These are phyloP conservation scores for Lachancea meyersii DNA, from an alignment of 805 yeast species.

Conservation along the genomic window DNA sequence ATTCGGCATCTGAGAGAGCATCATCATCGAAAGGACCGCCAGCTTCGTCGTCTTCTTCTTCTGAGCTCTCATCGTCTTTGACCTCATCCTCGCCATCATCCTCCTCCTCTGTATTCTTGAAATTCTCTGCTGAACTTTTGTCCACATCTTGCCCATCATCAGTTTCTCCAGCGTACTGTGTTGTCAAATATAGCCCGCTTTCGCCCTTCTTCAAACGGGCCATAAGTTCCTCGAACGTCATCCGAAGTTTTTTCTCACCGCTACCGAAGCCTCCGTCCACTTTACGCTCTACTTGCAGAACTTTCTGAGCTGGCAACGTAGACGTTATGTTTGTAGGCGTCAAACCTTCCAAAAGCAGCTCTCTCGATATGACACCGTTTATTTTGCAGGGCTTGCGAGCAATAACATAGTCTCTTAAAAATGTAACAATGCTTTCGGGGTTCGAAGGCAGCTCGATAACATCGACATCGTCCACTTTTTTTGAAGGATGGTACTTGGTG, in stretches of 20 bases:
- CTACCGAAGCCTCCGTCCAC: slow-evolving; percentile 61
- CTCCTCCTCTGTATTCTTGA: too few species aligned
- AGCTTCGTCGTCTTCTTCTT: slow-evolving; percentile 1
- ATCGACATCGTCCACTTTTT: slow-evolving; percentile 12
- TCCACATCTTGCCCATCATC: too few species aligned
- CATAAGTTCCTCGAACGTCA: slow-evolving; percentile 47
- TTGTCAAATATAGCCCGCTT: slow-evolving; percentile 52
- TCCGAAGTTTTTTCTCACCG: slow-evolving; percentile 47
- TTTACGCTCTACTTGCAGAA: slow-evolving; percentile 54
- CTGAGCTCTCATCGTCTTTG: slow-evolving; percentile 12
- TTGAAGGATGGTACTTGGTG: slow-evolving; percentile 16
- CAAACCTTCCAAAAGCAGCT: slow-evolving; percentile 33
- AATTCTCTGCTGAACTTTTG: too few species aligned
- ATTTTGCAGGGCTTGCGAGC: slow-evolving; percentile 48
- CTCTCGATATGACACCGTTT: slow-evolving; percentile 32
- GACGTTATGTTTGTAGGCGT: slow-evolving; percentile 33
- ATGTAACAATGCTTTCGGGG: slow-evolving; percentile 21
- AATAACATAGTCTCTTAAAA: slow-evolving; percentile 37
- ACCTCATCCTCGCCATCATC: slow-evolving; percentile 21
- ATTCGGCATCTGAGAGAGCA: slow-evolving; percentile 14
- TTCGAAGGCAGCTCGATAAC: slow-evolving; percentile 19
- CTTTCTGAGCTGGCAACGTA: slow-evolving; percentile 33
- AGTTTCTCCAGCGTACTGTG: slow-evolving; percentile 60
- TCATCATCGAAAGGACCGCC: slow-evolving; percentile 14
- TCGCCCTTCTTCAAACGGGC: slow-evolving; percentile 36